Evolutionary conservation across 768 basidiomycete species (phyloP).

Genomic region (Cystobasidium tubakii): DNA sequence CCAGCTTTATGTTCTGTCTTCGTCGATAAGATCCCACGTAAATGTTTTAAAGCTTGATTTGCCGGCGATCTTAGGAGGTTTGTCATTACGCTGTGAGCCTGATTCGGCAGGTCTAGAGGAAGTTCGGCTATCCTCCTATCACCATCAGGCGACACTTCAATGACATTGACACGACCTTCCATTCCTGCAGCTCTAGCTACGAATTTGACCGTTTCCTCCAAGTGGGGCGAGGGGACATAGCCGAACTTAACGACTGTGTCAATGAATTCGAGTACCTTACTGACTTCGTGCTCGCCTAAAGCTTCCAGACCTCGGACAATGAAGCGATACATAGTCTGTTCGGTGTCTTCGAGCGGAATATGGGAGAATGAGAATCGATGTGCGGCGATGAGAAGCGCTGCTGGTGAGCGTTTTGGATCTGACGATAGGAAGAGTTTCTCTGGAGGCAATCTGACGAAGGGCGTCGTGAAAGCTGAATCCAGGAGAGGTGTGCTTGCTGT

Average conservation of each 20-base stretch:
- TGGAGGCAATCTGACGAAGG: slow-evolving; percentile 41
- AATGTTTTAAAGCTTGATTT: slow-evolving; percentile 45
- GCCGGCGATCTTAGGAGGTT: slow-evolving; percentile 46
- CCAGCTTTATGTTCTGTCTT: slow-evolving; percentile 26
- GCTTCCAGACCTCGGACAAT: slow-evolving; percentile 42
- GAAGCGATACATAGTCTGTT: slow-evolving; percentile 38
- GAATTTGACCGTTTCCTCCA: slow-evolving; percentile 43
- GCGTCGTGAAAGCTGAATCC: slow-evolving; percentile 43
- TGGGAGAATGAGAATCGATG: slow-evolving; percentile 46
- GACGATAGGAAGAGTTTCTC: slow-evolving; percentile 28
- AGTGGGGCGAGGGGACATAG: slow-evolving; percentile 40
- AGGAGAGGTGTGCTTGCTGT: slow-evolving; percentile 41
- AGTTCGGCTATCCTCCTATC: slow-evolving; percentile 14
- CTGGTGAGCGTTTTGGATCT: slow-evolving; percentile 38
- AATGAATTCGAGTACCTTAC: slow-evolving; percentile 43
- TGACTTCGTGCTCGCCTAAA: slow-evolving; percentile 40
- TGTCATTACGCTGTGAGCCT: slow-evolving; percentile 44
- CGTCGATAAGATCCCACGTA: slow-evolving; percentile 38
- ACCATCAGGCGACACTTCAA: slow-evolving; percentile 40
- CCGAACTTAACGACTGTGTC: slow-evolving; percentile 44
- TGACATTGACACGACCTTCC: slow-evolving; percentile 40
- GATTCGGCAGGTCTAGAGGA: slow-evolving; percentile 7
- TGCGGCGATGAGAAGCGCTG: slow-evolving; percentile 44
- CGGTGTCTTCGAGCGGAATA: slow-evolving; percentile 41
- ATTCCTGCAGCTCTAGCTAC: slow-evolving; percentile 44